Conservation (phyloP, 1,284 basidiomycete genomes). For the Cystobasidium sp. region DNA sequence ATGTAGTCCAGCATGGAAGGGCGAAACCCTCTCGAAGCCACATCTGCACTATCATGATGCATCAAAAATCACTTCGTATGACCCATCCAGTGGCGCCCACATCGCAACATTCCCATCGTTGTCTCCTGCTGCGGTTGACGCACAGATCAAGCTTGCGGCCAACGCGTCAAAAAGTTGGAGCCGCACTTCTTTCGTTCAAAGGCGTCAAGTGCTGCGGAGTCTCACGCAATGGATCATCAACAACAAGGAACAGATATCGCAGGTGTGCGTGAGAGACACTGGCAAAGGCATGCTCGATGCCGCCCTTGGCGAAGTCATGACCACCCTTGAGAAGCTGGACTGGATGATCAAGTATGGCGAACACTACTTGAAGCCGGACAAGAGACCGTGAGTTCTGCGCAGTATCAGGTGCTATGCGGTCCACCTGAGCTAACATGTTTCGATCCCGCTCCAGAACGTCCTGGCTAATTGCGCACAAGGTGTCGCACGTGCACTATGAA, state of each 20-base stretch:
- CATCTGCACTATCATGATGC: slow-evolving; percentile 20
- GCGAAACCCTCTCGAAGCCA: slow-evolving; percentile 5
- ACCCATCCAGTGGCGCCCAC: slow-evolving; percentile 37
- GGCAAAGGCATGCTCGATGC: slow-evolving; percentile 93
- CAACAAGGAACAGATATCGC: slow-evolving; percentile 81
- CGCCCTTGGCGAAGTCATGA: slow-evolving; percentile 83
- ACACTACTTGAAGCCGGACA: slow-evolving; percentile 70
- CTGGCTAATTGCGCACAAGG: slow-evolving; percentile 83
- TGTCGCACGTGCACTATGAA: slow-evolving; percentile 75
- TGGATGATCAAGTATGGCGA: slow-evolving; percentile 85
- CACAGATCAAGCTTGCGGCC: slow-evolving; percentile 71
- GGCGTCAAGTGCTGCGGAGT: slow-evolving; percentile 79
- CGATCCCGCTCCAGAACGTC: no score
- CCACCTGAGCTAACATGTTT: no score
- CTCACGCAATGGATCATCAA: slow-evolving; percentile 87
- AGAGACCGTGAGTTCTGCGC: slow-evolving; percentile 63
- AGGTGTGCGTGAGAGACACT: slow-evolving; percentile 90
- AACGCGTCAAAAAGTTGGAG: slow-evolving; percentile 74
- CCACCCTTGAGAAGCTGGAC: slow-evolving; percentile 74
- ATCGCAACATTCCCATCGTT: slow-evolving; percentile 67
- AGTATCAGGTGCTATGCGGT: no score
- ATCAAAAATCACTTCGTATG: slow-evolving; percentile 27
- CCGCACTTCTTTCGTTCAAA: slow-evolving; percentile 72
- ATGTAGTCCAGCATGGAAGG: slow-evolving; percentile 40
- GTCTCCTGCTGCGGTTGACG: slow-evolving; percentile 67